Evolutionary conservation across 1,284 basidiomycete genomes (phyloP).

Genomic region (Rhodofomes roseus): DNA sequence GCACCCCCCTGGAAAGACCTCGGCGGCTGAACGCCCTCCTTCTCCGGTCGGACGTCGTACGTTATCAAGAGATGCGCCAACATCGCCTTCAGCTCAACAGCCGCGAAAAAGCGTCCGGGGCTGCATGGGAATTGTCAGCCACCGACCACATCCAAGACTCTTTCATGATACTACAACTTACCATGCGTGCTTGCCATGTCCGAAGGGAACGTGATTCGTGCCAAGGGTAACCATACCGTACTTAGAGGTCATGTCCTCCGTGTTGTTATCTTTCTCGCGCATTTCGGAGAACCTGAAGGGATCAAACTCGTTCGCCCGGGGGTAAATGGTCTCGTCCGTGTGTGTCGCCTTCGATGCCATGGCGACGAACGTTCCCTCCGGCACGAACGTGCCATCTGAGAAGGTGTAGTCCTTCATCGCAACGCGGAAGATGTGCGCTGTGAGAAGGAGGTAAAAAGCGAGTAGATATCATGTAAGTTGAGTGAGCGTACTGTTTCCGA

Average conservation of each 20-base stretch:
- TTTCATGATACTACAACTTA: constrained; percentile 14
- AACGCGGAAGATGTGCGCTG: neutral
- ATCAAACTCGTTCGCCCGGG: constrained; percentile 6
- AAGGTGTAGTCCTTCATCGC: constrained; percentile 36
- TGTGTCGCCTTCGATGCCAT: constrained; percentile 16
- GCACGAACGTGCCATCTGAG: constrained; percentile 38
- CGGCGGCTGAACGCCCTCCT: constrained; percentile 20
- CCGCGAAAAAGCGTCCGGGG: constrained; percentile 32
- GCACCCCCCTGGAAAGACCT: constrained; percentile 7
- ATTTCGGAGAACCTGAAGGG: constrained; percentile 5
- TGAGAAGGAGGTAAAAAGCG: neutral
- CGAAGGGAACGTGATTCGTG: constrained; percentile 20
- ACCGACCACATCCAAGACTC: too few species aligned
- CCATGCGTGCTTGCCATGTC: constrained; percentile 20
- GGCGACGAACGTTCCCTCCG: constrained; percentile 33
- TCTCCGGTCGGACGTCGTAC: constrained; percentile 41
- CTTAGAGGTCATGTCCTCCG: constrained; percentile 10
- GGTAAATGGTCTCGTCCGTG: constrained; percentile 10
- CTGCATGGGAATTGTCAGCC: neutral
- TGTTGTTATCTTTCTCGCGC: constrained; percentile 13
- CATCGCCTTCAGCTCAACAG: constrained; percentile 41
- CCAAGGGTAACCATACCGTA: constrained; percentile 21
- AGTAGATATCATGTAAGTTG: too few species aligned
- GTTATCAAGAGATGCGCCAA: constrained; percentile 38
- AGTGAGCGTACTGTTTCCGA: neutral